Conservation (phyloP, 2,329 filamentous ascomycete species). For the Aspergillus pseudonomiae region DNA sequence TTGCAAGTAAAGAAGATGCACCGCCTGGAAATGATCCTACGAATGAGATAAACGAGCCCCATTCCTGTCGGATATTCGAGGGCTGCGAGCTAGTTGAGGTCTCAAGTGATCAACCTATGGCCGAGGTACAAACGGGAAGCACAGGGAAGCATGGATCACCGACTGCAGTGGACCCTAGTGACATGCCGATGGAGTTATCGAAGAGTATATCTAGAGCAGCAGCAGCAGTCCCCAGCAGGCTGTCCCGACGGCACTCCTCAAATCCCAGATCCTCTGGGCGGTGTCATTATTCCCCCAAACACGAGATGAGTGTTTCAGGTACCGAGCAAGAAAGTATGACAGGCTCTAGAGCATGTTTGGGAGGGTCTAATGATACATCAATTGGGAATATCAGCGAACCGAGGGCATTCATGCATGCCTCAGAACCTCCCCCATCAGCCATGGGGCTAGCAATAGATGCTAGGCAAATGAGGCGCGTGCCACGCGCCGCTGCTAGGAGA, state of each 20-base stretch:
- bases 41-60: neutral
- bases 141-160: neutral
- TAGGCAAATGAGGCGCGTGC: conserved; percentile 28
- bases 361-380: neutral
- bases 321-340: conserved; percentile 2
- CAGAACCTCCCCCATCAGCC: conserved; percentile 13
- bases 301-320: neutral
- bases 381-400: neutral
- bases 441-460: conserved; percentile 17
- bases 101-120: neutral
- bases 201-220: conserved; percentile 11
- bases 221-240: conserved; percentile 15
- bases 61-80: neutral
- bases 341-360: neutral
- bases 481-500: conserved; percentile 38
- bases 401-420: neutral
- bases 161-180: neutral
- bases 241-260: conserved; percentile 38
- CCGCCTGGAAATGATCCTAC: neutral
- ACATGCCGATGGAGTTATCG: neutral
- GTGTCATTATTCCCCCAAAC: conserved; percentile 2
- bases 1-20: conserved; percentile 18
- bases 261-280: conserved; percentile 26
- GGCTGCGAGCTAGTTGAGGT: neutral
- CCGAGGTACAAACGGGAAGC: neutral